These are phyloP conservation scores for Zygosaccharomyces sapae DNA, from an alignment of 1,139 yeast species.

Conservation along the genomic window DNA sequence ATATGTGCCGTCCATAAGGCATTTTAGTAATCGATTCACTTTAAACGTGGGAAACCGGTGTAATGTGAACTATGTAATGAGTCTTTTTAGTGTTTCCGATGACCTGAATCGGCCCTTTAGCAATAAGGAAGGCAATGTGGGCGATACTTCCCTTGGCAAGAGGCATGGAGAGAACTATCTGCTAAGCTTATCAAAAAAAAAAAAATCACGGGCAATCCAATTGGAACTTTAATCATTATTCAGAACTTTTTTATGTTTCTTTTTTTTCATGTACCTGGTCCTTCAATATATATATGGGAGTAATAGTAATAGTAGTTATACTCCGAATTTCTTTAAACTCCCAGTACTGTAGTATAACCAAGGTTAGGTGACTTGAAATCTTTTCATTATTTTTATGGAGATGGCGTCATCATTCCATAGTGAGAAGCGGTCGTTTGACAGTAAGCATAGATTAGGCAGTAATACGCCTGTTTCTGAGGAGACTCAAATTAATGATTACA, in stretches of 20 bases:
- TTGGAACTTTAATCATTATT: no score
- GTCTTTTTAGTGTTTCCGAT: background rate
- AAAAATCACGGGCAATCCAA: no score
- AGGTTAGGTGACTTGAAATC: no score
- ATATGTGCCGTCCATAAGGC: background rate
- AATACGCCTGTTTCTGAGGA: background rate
- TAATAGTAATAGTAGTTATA: no score
- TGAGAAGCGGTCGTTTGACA: background rate
- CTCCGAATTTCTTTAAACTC: no score
- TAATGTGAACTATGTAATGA: background rate
- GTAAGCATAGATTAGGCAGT: background rate
- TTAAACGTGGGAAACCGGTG: background rate
- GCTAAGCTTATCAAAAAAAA: background rate
- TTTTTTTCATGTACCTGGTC: no score
- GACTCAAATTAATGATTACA: slow-evolving; percentile 1
- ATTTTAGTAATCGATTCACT: background rate
- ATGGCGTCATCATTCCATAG: slow-evolving; percentile 3
- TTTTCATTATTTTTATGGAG: background rate
- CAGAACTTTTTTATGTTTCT: no score
- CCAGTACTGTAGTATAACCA: no score
- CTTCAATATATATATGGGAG: no score
- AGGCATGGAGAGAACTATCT: no score
- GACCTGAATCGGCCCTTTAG: background rate
- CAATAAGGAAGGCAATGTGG: background rate
- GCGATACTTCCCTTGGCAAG: background rate